Percentiles rank a stretch among this genome's conserved stretches.
Evolutionary conservation across 495 filamentous ascomycete genomes (phyloP).

Genomic region (Tuber microsphaerosporum): DNA sequence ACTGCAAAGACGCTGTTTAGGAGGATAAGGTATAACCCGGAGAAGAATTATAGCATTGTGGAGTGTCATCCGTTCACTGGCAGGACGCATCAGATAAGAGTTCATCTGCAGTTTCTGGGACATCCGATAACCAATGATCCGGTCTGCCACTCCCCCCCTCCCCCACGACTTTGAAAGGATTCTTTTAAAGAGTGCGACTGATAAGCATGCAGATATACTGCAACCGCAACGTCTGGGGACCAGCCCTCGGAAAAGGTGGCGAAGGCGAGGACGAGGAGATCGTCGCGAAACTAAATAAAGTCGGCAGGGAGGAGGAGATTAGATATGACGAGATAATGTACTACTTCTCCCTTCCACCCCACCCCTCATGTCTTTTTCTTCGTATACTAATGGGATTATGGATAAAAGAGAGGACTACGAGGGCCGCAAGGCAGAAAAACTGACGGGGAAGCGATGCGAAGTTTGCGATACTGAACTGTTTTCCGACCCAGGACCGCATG

Average conservation of each 20-base stretch:
- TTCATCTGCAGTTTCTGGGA: slow-evolving; percentile 89
- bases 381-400: not conserved
- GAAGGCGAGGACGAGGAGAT: slow-evolving; percentile 73
- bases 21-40: slow-evolving; percentile 60
- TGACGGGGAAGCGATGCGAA: slow-evolving; percentile 74
- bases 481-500: slow-evolving; percentile 79
- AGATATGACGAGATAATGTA: slow-evolving; percentile 89
- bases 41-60: slow-evolving; percentile 72
- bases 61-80: slow-evolving; percentile 89
- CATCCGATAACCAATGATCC: slow-evolving; percentile 95
- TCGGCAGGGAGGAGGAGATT: slow-evolving; percentile 88
- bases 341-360: not conserved
- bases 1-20: slow-evolving; percentile 83
- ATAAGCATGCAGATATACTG: slow-evolving; percentile 60
- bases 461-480: slow-evolving; percentile 83
- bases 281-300: slow-evolving; percentile 71
- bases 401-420: slow-evolving; percentile 54
- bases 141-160: not conserved
- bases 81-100: slow-evolving; percentile 87
- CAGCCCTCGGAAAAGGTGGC: slow-evolving; percentile 65
- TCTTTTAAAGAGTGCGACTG: not conserved
- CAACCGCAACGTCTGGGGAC: slow-evolving; percentile 84
- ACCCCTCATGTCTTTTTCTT: not conserved
- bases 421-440: slow-evolving; percentile 78
- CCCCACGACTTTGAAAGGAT: not conserved